phyloP scores from a whole-genome alignment of 225 moss, liverwort and hornwort genomes.

The Bryum argenteum region DNA sequence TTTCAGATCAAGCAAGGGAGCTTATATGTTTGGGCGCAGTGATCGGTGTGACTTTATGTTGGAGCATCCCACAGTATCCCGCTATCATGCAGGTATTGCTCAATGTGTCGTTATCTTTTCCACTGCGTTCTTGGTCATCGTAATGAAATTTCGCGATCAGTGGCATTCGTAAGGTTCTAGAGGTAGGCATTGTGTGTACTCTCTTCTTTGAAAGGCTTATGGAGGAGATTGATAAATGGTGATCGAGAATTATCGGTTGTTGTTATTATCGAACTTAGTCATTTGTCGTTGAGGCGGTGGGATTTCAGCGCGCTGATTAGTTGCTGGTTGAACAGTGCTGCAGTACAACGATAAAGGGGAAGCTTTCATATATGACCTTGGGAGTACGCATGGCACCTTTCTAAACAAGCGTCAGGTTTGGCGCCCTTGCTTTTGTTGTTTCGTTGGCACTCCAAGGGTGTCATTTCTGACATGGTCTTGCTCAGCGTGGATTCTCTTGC shows the following conservation, averaged over 20 bases:
- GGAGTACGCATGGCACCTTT: slow-evolving; percentile 95
- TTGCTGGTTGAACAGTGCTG: slow-evolving; percentile 67
- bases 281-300: slow-evolving; percentile 4
- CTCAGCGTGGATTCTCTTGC: slow-evolving; percentile 17
- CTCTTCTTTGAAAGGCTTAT: neutral
- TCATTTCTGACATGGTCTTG: slow-evolving; percentile 18
- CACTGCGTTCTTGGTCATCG: slow-evolving; percentile 8
- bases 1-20: slow-evolving; percentile 88
- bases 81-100: slow-evolving; percentile 92
- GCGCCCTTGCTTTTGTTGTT: slow-evolving; percentile 9
- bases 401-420: slow-evolving; percentile 86
- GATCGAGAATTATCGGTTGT: slow-evolving; percentile 8
- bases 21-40: slow-evolving; percentile 98
- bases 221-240: slow-evolving; percentile 16
- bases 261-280: neutral
- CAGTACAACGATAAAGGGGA: slow-evolving; percentile 83
- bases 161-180: slow-evolving; percentile 6
- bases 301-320: neutral
- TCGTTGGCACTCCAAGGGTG: slow-evolving; percentile 18
- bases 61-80: slow-evolving; percentile 92
- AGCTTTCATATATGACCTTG: slow-evolving; percentile 83
- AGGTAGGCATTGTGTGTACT: slow-evolving; percentile 10
- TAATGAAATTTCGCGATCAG: slow-evolving; percentile 1
- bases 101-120: slow-evolving; percentile 5
- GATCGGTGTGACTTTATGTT: slow-evolving; percentile 89